phyloP scores from a whole-genome alignment of 768 basidiomycete genomes.

The Tremella fuciformis region DNA sequence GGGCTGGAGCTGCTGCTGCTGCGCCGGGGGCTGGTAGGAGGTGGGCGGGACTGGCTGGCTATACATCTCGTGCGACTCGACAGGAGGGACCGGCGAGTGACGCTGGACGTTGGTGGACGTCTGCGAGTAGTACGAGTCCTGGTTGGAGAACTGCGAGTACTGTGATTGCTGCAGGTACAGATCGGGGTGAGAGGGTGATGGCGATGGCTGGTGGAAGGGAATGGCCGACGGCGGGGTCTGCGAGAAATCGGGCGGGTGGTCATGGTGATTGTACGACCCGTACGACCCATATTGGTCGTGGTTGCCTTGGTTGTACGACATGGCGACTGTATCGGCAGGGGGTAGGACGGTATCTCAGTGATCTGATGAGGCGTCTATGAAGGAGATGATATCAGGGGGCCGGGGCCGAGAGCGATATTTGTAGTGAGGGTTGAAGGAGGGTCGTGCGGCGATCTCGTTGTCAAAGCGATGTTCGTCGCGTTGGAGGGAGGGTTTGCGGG shows the following conservation, averaged over 20 bases:
- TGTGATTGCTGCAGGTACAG: neutral
- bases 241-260: neutral
- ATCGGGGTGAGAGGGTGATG: neutral
- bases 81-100: conserved; percentile 3
- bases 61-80: conserved; percentile 3
- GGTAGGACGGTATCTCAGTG: no score
- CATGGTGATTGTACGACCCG: no score
- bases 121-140: conserved; percentile 6
- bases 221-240: neutral
- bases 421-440: no score
- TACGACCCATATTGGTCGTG: no score
- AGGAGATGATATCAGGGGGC: no score
- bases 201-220: neutral
- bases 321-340: no score
- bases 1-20: conserved; percentile 8
- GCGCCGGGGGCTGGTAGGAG: conserved; percentile 8
- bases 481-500: no score
- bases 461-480: no score
- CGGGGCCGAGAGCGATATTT: no score
- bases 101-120: conserved; percentile 8
- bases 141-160: conserved; percentile 4
- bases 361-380: no score
- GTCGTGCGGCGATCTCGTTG: no score
- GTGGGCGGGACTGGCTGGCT: neutral
- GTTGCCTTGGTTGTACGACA: no score